Evolutionary conservation across 345 rosid genomes (phyloP).

Genomic region (Eutrema heterophyllum): DNA sequence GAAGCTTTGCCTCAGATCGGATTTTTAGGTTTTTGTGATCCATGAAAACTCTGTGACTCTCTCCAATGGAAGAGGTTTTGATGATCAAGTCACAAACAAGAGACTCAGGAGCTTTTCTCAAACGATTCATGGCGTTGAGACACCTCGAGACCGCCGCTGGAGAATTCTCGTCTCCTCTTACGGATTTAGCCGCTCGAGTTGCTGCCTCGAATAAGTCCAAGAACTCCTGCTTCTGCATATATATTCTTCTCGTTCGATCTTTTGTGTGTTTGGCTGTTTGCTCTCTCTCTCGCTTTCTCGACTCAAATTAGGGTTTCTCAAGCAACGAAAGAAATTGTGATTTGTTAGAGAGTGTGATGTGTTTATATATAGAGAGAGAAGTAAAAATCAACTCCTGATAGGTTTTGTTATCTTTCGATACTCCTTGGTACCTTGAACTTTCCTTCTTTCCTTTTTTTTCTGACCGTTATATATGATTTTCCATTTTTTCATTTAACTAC

Average conservation of each 20-base stretch:
- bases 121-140: background rate
- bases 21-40: constrained; percentile 5
- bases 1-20: background rate
- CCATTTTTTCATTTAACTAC: no score
- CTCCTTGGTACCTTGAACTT: background rate
- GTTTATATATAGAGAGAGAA: background rate
- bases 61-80: background rate
- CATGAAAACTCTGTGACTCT: background rate
- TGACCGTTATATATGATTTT: background rate
- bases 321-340: no score
- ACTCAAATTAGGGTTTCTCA: no score
- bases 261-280: background rate
- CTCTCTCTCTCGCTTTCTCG: no score
- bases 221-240: background rate
- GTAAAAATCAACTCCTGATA: no score
- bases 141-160: background rate
- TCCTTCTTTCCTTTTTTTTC: background rate
- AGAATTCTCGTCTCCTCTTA: background rate
- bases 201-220: background rate
- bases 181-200: background rate
- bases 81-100: background rate
- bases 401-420: no score
- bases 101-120: background rate
- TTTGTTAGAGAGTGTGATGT: no score
- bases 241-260: background rate